A percentile compares a stretch with the other conserved stretches of the same genome.
These are phyloP conservation scores for Pseudopithomyces maydicus DNA, from an alignment of 2,329 filamentous ascomycete species.

Conservation along the genomic window DNA sequence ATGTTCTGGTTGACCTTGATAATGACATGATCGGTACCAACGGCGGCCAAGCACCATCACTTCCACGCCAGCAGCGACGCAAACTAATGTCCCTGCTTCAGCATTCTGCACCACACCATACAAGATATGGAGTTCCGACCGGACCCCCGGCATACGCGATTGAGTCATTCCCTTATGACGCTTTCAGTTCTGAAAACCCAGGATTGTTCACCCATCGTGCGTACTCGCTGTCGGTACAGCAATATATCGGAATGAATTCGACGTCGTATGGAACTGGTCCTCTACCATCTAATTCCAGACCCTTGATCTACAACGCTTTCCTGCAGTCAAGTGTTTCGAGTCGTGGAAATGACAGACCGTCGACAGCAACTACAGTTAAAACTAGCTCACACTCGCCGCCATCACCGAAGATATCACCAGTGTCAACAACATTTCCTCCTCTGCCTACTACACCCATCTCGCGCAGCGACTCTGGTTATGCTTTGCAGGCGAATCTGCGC, in stretches of 20 bases:
- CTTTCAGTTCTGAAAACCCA: slow-evolving; percentile 85
- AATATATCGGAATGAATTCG: slow-evolving; percentile 88
- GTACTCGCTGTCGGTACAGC: slow-evolving; percentile 73
- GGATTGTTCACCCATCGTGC: slow-evolving; percentile 77
- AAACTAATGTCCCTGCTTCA: slow-evolving; percentile 90
- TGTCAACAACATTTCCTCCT: slow-evolving; percentile 77
- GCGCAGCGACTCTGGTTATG: slow-evolving; percentile 88
- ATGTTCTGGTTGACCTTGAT: slow-evolving; percentile 92
- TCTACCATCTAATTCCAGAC: slow-evolving; percentile 55
- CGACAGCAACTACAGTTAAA: slow-evolving; percentile 47
- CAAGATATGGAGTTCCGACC: slow-evolving; percentile 81
- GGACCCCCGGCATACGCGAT: slow-evolving; percentile 92
- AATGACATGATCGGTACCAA: slow-evolving; percentile 88
- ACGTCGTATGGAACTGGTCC: slow-evolving; percentile 78
- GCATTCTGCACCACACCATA: slow-evolving; percentile 85
- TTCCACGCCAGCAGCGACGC: slow-evolving; percentile 86
- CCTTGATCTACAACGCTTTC: slow-evolving; percentile 90
- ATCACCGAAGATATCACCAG: slow-evolving; percentile 70
- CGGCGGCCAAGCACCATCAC: slow-evolving; percentile 70
- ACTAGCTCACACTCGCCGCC: slow-evolving; percentile 56
- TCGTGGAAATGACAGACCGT: slow-evolving; percentile 70
- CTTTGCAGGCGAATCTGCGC: slow-evolving; percentile 80
- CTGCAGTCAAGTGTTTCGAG: slow-evolving; percentile 73
- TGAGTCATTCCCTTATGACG: slow-evolving; percentile 88
- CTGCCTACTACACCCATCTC: slow-evolving; percentile 80